Percentiles rank a stretch among this genome's conserved stretches.
Conservation (phyloP, 73 alveolate species). For the Halteria grandinella region DNA sequence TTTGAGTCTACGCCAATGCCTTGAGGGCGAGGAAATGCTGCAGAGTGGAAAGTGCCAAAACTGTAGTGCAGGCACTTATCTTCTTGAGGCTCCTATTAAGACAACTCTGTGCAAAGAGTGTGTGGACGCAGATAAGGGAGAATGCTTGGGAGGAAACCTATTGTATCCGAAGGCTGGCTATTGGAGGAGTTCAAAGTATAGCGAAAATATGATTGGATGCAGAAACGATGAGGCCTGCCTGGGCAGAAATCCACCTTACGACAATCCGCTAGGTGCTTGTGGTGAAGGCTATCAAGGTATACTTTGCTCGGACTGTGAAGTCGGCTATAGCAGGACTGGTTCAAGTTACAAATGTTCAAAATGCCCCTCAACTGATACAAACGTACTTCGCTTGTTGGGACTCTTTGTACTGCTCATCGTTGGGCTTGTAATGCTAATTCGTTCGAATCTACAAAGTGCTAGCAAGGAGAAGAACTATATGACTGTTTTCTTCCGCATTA, state of each 20-base stretch:
- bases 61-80: background rate
- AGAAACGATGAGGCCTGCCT: conserved; percentile 49
- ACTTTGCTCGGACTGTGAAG: conserved; percentile 1
- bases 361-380: conserved; percentile 18
- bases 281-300: conserved; percentile 14
- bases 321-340: conserved; percentile 24
- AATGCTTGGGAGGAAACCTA: conserved; percentile 53
- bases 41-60: conserved; percentile 20
- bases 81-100: background rate
- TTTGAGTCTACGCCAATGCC: background rate
- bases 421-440: background rate
- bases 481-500: conserved; percentile 19
- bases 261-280: conserved; percentile 13
- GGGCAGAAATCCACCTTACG: background rate
- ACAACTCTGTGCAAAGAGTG: background rate
- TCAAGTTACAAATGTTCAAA: conserved; percentile 14
- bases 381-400: conserved; percentile 14
- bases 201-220: conserved; percentile 40
- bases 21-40: background rate
- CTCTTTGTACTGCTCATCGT: background rate
- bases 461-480: conserved; percentile 8
- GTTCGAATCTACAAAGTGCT: background rate
- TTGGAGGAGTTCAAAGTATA: conserved; percentile 49
- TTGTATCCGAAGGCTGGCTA: conserved; percentile 62
- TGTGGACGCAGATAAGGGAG: conserved; percentile 32